Evolutionary conservation across 306 rosid genomes (phyloP).

Genomic region (Cucumis hystrix): DNA sequence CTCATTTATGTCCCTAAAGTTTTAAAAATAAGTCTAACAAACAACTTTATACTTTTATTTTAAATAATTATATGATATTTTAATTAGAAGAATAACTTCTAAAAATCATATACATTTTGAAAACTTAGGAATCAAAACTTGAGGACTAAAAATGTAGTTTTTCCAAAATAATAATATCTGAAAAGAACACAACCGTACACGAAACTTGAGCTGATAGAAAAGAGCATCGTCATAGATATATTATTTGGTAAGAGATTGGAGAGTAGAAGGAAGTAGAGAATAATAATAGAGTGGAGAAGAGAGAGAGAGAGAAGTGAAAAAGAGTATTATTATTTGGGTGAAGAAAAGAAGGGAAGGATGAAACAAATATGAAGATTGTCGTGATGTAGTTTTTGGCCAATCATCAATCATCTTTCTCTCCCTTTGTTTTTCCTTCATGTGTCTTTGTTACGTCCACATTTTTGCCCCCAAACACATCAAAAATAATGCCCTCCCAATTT

Average conservation of each 20-base stretch:
- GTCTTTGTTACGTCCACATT: background rate
- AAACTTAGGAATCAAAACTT: too few relatives aligned
- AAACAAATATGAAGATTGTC: background rate
- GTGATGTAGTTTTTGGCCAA: background rate
- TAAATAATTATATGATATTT: too few relatives aligned
- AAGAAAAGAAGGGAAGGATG: background rate
- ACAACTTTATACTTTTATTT: too few relatives aligned
- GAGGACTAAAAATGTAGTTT: too few relatives aligned
- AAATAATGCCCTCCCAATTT: too few relatives aligned
- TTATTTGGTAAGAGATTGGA: background rate
- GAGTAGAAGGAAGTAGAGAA: background rate
- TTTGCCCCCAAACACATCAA: too few relatives aligned
- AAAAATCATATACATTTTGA: too few relatives aligned
- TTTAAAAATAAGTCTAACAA: too few relatives aligned
- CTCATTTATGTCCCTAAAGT: too few relatives aligned
- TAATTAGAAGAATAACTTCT: too few relatives aligned
- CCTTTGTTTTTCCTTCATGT: background rate
- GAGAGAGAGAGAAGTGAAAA: background rate
- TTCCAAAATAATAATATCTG: too few relatives aligned
- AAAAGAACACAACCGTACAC: background rate
- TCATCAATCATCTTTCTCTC: background rate
- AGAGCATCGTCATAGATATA: background rate
- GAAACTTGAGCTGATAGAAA: background rate
- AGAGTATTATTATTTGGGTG: background rate
- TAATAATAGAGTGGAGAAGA: too few relatives aligned